Conservation (phyloP, 805 yeast genomes). For the Candida anglica region DNA sequence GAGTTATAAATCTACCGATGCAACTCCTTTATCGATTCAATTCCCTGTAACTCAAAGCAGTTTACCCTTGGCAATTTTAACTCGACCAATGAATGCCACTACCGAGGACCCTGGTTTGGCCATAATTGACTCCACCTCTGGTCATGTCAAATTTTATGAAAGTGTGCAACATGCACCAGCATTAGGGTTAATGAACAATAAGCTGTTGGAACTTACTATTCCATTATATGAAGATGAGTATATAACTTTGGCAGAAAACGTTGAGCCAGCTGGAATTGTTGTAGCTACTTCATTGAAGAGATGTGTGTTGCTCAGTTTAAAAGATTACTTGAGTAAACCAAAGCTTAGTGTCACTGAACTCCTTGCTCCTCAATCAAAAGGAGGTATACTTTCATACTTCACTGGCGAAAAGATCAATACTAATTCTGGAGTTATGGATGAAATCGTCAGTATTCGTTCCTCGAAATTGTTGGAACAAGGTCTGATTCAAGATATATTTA, state of each 20-base stretch:
- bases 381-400: slow-evolving; percentile 2
- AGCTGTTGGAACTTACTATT: slow-evolving; percentile 38
- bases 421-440: slow-evolving; percentile 21
- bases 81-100: slow-evolving; percentile 52
- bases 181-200: slow-evolving; percentile 49
- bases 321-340: slow-evolving; percentile 68
- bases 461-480: slow-evolving; percentile 53
- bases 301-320: slow-evolving; percentile 55
- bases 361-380: slow-evolving; percentile 11
- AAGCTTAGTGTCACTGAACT: slow-evolving; percentile 32
- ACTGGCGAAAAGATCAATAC: slow-evolving; percentile 3
- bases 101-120: slow-evolving; percentile 64
- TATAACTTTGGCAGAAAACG: slow-evolving; percentile 51
- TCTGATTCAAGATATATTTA: slow-evolving; percentile 32
- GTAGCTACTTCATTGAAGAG: slow-evolving; percentile 69
- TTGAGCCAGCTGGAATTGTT: slow-evolving; percentile 73
- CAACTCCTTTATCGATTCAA: slow-evolving; percentile 52
- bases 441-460: slow-evolving; percentile 55
- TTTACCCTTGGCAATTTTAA: slow-evolving; percentile 53
- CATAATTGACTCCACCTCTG: slow-evolving; percentile 55
- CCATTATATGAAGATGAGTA: slow-evolving; percentile 43
- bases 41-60: slow-evolving; percentile 36
- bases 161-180: slow-evolving; percentile 70
- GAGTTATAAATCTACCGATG: slow-evolving; percentile 62
- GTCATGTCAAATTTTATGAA: slow-evolving; percentile 66